Conservation (phyloP, 1,139 yeast species). For the Meyerozyma athensensis region DNA sequence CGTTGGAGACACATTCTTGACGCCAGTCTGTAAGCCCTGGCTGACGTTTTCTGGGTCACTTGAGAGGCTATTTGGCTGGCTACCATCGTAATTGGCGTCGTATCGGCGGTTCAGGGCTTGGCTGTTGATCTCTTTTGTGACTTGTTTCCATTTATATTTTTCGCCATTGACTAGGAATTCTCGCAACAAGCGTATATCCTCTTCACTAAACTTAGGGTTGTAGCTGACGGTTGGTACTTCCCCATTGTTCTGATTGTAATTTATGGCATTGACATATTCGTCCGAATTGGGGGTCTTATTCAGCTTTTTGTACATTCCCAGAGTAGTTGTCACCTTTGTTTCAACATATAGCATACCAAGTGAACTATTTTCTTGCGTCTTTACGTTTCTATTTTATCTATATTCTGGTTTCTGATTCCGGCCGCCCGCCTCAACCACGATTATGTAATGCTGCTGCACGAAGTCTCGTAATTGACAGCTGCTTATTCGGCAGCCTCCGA, state of each 20-base stretch:
- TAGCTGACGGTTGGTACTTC: conserved; percentile 5
- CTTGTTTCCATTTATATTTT: conserved; percentile 45
- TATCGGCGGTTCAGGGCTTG: conserved; percentile 13
- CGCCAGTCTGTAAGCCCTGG: conserved; percentile 10
- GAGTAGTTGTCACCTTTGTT: conserved; percentile 1
- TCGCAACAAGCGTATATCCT: conserved; percentile 35
- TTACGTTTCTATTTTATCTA: not conserved
- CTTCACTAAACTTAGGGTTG: conserved; percentile 27
- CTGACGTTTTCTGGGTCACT: conserved; percentile 9
- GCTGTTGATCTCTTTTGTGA: conserved; percentile 39
- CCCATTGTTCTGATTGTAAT: not conserved
- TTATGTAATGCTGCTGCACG: too few species aligned
- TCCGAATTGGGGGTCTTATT: not conserved
- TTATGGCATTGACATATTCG: not conserved
- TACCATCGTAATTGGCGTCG: conserved; percentile 3
- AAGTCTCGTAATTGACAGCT: too few species aligned
- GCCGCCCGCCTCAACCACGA: too few species aligned
- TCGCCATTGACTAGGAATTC: conserved; percentile 40
- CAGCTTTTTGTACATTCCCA: conserved; percentile 1
- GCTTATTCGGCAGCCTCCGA: too few species aligned
- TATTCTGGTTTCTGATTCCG: not conserved
- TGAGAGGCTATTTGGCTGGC: conserved; percentile 6
- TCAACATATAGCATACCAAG: conserved; percentile 1
- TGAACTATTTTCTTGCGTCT: not conserved
- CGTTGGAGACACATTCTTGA: conserved; percentile 41